Evolutionary conservation across 495 filamentous ascomycete genomes (phyloP), one percentile per base, ranked within the genome.

Genomic region (Penicillium desertorum): DNA sequence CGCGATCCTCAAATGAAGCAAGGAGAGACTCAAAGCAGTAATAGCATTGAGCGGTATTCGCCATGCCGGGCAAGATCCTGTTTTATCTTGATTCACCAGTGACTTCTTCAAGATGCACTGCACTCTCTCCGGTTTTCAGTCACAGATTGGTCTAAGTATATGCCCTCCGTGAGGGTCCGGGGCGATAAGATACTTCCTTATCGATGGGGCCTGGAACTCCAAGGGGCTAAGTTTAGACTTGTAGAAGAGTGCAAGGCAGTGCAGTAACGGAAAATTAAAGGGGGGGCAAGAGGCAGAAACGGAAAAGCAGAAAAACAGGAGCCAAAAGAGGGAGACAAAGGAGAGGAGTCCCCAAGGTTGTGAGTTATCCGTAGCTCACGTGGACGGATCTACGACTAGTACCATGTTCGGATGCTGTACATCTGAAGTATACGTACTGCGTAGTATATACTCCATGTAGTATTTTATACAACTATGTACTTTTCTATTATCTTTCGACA

Each of bases 1-100:
- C 74, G 14, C 84, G 79, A 49, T 81, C 73, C 64, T 88, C 80
- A 46, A 89, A 83, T 57, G 76, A 82, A 22, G 89, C 83, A 16
- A 79, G 67, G 5, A 98, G 88, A 19, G 77, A 76, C 72, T 98
- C 92, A 80, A 98, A 97, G 76, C 91, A 96, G 74, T 85, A 95
- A 57, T 89, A 86, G 68, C 92, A 97, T 63, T 97, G 92, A 42
- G 85, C 85, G 47, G 81, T 68, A 41, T 86, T 87, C 25, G 94
- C 92, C 93, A 97, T 98, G 16, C 17, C 9, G n/a, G n/a, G 23
- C n/a, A 42, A 47, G 11, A 16, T 23, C 30, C 22, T 54, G 17
- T 17, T 52, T 10, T 52, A 10, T 20, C 29, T 27, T 39, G n/a
- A 8, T 5, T 30, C 16, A 19, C 27, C n/a, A 32, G 23, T 44